Percentiles rank a stretch among this genome's conserved stretches.
Conservation (phyloP, 768 basidiomycete species). For the Phanerochaete carnosa region DNA sequence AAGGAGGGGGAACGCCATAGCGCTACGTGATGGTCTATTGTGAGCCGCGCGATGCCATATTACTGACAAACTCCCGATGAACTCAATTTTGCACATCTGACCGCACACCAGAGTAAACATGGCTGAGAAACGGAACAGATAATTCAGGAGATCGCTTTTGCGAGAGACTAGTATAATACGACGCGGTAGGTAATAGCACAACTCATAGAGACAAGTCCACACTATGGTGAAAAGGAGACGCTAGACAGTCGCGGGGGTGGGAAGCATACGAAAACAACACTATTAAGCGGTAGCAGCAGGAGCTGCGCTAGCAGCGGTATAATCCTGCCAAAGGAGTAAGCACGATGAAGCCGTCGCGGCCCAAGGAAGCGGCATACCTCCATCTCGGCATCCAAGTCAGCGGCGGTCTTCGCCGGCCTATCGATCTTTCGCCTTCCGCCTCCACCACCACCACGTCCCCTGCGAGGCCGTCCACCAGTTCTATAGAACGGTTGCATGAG, state of each 20-base stretch:
- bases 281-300: conserved; percentile 15
- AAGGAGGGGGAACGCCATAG: neutral
- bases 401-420: conserved; percentile 75
- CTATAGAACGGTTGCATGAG: conserved; percentile 5
- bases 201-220: conserved; percentile 2
- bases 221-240: neutral
- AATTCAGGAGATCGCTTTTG: neutral
- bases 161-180: conserved; percentile 3
- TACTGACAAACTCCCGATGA: no score
- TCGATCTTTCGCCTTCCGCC: conserved; percentile 37
- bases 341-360: neutral
- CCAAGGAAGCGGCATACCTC: conserved; percentile 56
- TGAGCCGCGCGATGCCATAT: neutral
- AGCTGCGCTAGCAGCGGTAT: conserved; percentile 55
- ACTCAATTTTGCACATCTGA: no score
- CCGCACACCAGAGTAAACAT: no score
- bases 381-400: conserved; percentile 98
- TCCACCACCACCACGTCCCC: conserved; percentile 29
- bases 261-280: neutral
- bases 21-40: neutral
- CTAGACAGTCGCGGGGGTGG: neutral
- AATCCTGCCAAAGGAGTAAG: conserved; percentile 44
- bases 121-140: neutral
- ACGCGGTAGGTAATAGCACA: conserved; percentile 1
- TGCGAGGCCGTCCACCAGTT: conserved; percentile 39